phyloP scores from a whole-genome alignment of 345 rosid genomes.

The Citrus sp. region DNA sequence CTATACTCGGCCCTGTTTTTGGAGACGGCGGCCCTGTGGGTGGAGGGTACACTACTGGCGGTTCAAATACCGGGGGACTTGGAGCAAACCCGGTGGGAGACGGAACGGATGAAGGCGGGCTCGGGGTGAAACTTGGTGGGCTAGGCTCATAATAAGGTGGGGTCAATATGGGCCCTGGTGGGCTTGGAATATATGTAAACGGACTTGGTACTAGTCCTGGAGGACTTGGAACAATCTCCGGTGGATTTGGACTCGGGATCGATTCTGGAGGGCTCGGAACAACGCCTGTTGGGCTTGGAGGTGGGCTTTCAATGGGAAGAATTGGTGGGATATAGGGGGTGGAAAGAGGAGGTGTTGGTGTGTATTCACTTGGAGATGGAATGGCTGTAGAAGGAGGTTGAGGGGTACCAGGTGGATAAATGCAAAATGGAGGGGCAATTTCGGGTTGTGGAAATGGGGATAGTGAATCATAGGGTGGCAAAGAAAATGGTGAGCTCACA shows the following conservation, averaged over 20 bases:
- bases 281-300: slow-evolving; percentile 26
- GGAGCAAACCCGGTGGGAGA: slow-evolving; percentile 40
- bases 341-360: slow-evolving; percentile 6
- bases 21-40: slow-evolving; percentile 73
- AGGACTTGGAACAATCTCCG: slow-evolving; percentile 28
- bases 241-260: slow-evolving; percentile 24
- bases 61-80: slow-evolving; percentile 50
- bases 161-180: slow-evolving; percentile 21
- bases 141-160: slow-evolving; percentile 43
- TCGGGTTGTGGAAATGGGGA: slow-evolving; percentile 44
- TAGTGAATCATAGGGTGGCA: slow-evolving; percentile 58
- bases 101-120: slow-evolving; percentile 29
- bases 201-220: slow-evolving; percentile 28
- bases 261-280: slow-evolving; percentile 17
- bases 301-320: slow-evolving; percentile 46
- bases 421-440: slow-evolving; percentile 53
- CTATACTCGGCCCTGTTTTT: slow-evolving; percentile 24
- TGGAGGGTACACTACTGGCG: slow-evolving; percentile 80
- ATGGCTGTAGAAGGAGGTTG: slow-evolving; percentile 26
- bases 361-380: slow-evolving; percentile 25
- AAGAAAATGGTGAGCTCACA: slow-evolving; percentile 51
- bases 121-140: slow-evolving; percentile 33
- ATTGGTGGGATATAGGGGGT: slow-evolving; percentile 28
- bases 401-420: slow-evolving; percentile 57
- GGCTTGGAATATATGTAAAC: slow-evolving; percentile 22